A percentile compares a stretch with the other conserved stretches of the same genome.
Conservation (phyloP, 192 early-diverging fungal species). For the Rhizoclosmatium sp. region DNA sequence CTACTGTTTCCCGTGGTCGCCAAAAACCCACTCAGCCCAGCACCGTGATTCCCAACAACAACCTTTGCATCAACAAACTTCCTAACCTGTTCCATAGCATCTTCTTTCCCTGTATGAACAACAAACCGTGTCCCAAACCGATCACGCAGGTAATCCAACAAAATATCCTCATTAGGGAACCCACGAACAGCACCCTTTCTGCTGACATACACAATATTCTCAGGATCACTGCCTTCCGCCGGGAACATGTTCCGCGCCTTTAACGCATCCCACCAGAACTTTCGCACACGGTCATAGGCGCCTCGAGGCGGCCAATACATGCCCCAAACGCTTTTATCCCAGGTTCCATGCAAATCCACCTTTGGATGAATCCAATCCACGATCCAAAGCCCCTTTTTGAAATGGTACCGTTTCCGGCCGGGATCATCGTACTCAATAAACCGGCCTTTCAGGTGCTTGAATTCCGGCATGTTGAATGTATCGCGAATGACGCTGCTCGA, state of each 20-base stretch:
- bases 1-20: not conserved
- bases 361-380: constrained; percentile 32
- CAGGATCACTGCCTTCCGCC: not conserved
- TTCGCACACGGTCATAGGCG: constrained; percentile 6
- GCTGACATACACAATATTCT: constrained; percentile 14
- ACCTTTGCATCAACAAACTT: constrained; percentile 22
- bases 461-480: constrained; percentile 7
- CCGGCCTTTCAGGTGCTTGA: not conserved
- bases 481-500: not conserved
- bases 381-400: not conserved
- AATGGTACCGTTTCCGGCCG: constrained; percentile 5
- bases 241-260: constrained; percentile 17
- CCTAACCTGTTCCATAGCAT: not conserved
- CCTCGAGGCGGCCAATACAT: constrained; percentile 33
- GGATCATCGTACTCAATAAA: constrained; percentile 5
- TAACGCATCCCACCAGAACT: constrained; percentile 10
- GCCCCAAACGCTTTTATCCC: constrained; percentile 18
- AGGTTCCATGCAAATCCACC: constrained; percentile 12
- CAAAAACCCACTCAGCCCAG: constrained; percentile 17
- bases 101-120: constrained; percentile 21
- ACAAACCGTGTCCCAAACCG: constrained; percentile 15
- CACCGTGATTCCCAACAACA: constrained; percentile 30
- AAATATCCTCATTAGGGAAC: constrained; percentile 25
- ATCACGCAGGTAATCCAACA: not conserved
- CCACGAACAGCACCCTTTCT: constrained; percentile 7